Evolutionary conservation across 2,329 filamentous ascomycete genomes (phyloP).

Genomic region (Alternaria angustiovoidea): DNA sequence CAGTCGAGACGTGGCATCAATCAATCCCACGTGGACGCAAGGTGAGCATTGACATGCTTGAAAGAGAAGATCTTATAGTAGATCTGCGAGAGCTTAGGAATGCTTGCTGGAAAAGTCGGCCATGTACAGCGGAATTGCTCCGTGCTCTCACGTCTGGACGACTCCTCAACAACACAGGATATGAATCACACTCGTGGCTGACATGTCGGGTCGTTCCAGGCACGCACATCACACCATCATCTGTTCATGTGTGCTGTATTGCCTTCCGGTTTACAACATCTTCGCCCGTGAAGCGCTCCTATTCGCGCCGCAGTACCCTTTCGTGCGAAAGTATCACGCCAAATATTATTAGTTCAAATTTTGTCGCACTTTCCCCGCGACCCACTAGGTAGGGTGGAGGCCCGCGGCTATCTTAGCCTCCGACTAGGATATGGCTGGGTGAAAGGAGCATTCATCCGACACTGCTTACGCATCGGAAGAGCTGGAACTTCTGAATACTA

Average conservation of each 20-base stretch:
- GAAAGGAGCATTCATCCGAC: slow-evolving; percentile 42
- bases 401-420: slow-evolving; percentile 18
- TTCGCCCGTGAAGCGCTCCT: background rate
- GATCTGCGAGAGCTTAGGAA: background rate
- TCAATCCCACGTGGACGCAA: background rate
- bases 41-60: background rate
- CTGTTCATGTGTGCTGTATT: slow-evolving; percentile 10
- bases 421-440: slow-evolving; percentile 21
- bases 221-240: slow-evolving; percentile 22
- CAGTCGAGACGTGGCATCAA: background rate
- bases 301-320: slow-evolving; percentile 27
- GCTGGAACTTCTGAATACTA: slow-evolving; percentile 10
- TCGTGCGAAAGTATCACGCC: slow-evolving; percentile 35
- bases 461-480: slow-evolving; percentile 28
- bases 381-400: slow-evolving; percentile 19
- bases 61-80: background rate
- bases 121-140: slow-evolving; percentile 4
- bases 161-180: slow-evolving; percentile 3
- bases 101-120: background rate
- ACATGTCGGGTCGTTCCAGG: background rate
- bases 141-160: slow-evolving; percentile 3
- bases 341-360: slow-evolving; percentile 22
- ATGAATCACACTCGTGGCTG: background rate
- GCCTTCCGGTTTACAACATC: slow-evolving; percentile 12
- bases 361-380: slow-evolving; percentile 28